phyloP scores from a whole-genome alignment of 495 filamentous ascomycete genomes.

The Mycothermus thermophilus region DNA sequence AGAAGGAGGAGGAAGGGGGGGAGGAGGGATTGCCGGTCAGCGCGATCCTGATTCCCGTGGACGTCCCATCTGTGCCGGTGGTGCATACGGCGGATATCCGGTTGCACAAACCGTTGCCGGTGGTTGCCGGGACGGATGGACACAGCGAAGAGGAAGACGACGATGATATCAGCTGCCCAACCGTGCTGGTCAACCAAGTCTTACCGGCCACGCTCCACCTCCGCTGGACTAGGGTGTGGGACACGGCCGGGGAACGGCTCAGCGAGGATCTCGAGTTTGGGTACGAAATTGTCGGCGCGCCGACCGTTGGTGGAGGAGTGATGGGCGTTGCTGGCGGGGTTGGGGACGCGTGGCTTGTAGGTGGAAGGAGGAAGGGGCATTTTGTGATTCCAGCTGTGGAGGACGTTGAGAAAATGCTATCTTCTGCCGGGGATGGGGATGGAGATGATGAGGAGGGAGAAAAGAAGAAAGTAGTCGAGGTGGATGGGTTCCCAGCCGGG shows the following conservation, averaged over 20 bases:
- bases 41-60: slow-evolving; percentile 58
- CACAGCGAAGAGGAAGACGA: slow-evolving; percentile 7
- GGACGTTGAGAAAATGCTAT: too few relatives aligned
- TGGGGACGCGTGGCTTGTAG: slow-evolving; percentile 71
- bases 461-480: slow-evolving; percentile 40
- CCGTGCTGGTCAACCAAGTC: slow-evolving; percentile 51
- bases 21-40: too few relatives aligned
- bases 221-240: slow-evolving; percentile 69
- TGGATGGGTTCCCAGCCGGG: too few relatives aligned
- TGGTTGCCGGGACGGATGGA: slow-evolving; percentile 6
- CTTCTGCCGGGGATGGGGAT: neutral
- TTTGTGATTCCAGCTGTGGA: slow-evolving; percentile 45
- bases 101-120: slow-evolving; percentile 27
- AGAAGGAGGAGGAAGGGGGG: too few relatives aligned
- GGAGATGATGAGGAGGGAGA: slow-evolving; percentile 5
- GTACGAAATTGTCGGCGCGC: slow-evolving; percentile 69
- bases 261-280: slow-evolving; percentile 64
- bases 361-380: slow-evolving; percentile 63
- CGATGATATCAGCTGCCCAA: slow-evolving; percentile 11
- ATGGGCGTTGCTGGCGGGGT: too few relatives aligned
- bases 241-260: too few relatives aligned
- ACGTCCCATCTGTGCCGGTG: slow-evolving; percentile 73
- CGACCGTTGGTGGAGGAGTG: too few relatives aligned
- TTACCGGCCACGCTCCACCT: slow-evolving; percentile 59
- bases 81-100: slow-evolving; percentile 71